Conservation (phyloP, 306 rosid genomes). For the Gillenia trifoliata region DNA sequence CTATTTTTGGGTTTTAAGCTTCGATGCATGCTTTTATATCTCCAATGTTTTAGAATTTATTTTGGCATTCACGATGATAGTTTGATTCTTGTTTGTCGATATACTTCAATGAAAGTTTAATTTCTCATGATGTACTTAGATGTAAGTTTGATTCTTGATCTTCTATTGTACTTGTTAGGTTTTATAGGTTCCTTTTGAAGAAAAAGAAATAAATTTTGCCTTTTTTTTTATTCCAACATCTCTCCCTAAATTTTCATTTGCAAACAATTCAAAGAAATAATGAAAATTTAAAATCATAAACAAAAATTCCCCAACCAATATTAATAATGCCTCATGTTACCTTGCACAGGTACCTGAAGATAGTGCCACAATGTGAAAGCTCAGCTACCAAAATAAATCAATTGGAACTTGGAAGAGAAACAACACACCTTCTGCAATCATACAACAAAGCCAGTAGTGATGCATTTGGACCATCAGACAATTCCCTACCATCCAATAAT, state of each 20-base stretch:
- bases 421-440: slow-evolving; percentile 18
- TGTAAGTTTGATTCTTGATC: too few species aligned
- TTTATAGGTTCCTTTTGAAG: too few species aligned
- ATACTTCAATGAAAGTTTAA: not conserved
- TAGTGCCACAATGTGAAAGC: slow-evolving; percentile 25
- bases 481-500: slow-evolving; percentile 1
- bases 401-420: slow-evolving; percentile 12
- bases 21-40: too few species aligned
- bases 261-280: not conserved
- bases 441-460: slow-evolving; percentile 8
- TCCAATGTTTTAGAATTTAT: too few species aligned
- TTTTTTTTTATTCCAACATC: too few species aligned
- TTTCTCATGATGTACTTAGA: not conserved
- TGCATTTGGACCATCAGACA: slow-evolving; percentile 25
- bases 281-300: not conserved
- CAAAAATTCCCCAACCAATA: not conserved
- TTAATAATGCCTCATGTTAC: not conserved
- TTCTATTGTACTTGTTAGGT: too few species aligned
- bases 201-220: too few species aligned
- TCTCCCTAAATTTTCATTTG: not conserved
- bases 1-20: too few species aligned
- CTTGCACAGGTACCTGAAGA: not conserved
- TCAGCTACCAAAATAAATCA: slow-evolving; percentile 25
- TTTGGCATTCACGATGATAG: too few species aligned
- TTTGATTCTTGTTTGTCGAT: too few species aligned